Conservation (phyloP, 1,139 yeast species). For the Candida sp. region DNA sequence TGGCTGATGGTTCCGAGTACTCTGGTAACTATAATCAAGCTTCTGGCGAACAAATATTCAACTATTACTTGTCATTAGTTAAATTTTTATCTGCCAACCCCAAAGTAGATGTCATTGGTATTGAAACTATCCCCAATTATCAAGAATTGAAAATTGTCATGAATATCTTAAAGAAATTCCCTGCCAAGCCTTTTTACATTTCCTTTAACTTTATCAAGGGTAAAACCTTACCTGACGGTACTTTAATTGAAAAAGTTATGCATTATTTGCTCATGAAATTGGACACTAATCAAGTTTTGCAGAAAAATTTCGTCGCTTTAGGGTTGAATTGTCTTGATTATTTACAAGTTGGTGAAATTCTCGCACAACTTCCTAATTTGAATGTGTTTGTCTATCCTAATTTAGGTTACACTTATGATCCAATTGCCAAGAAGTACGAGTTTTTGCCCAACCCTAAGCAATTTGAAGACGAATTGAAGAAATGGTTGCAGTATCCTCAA, state of each 20-base stretch:
- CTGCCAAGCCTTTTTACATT: constrained; percentile 25
- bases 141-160: constrained; percentile 42
- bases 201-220: constrained; percentile 20
- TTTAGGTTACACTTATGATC: constrained; percentile 27
- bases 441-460: constrained; percentile 8
- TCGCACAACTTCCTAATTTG: constrained; percentile 10
- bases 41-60: constrained; percentile 23
- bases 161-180: constrained; percentile 14
- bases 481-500: constrained; percentile 31
- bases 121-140: constrained; percentile 64
- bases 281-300: constrained; percentile 6
- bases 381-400: constrained; percentile 38
- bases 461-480: constrained; percentile 14
- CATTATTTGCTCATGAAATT: constrained; percentile 8
- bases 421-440: constrained; percentile 8
- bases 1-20: constrained; percentile 67
- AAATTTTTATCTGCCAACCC: constrained; percentile 28
- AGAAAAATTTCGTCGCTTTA: constrained; percentile 22
- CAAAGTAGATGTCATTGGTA: constrained; percentile 50
- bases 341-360: constrained; percentile 15
- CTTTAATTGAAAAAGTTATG: constrained; percentile 20
- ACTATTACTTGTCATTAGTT: constrained; percentile 50
- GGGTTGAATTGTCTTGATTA: constrained; percentile 42
- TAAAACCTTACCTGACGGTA: constrained; percentile 29
- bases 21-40: constrained; percentile 53